A percentile compares a stretch with the other conserved stretches of the same genome.
phyloP scores from a whole-genome alignment of 2,329 filamentous ascomycete species.

The Chaetomium sp. region DNA sequence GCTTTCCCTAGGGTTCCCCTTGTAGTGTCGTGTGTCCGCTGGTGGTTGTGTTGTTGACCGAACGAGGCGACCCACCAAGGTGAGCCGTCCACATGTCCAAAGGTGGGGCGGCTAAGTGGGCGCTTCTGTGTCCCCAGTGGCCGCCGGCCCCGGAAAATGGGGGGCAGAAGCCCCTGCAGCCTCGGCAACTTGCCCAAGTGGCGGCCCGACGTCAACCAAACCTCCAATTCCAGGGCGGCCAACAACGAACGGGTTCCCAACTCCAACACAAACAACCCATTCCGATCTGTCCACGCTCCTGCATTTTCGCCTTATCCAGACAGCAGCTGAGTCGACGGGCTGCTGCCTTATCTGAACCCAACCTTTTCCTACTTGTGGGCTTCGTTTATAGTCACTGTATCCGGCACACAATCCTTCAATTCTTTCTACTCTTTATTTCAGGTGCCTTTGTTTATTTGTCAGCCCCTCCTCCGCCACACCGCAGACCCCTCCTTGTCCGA shows the following conservation, averaged over 20 bases:
- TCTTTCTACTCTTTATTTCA: neutral
- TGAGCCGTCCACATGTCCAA: slow-evolving; percentile 4
- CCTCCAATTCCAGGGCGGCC: neutral
- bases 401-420: neutral
- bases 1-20: no score
- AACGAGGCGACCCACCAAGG: neutral
- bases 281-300: neutral
- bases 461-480: neutral
- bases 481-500: neutral
- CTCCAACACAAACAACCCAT: neutral
- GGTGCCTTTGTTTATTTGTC: neutral
- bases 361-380: neutral
- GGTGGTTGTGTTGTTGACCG: no score
- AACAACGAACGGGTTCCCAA: neutral
- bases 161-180: slow-evolving; percentile 2
- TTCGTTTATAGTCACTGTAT: neutral
- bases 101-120: slow-evolving; percentile 1
- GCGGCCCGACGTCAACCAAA: neutral
- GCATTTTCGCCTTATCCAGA: neutral
- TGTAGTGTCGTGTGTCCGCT: no score
- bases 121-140: neutral
- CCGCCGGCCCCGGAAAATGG: slow-evolving; percentile 3
- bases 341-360: slow-evolving; percentile 9
- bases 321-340: neutral
- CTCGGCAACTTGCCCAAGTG: slow-evolving; percentile 13